Conservation (phyloP, 768 basidiomycete species). For the Rhizopogon vulgaris region DNA sequence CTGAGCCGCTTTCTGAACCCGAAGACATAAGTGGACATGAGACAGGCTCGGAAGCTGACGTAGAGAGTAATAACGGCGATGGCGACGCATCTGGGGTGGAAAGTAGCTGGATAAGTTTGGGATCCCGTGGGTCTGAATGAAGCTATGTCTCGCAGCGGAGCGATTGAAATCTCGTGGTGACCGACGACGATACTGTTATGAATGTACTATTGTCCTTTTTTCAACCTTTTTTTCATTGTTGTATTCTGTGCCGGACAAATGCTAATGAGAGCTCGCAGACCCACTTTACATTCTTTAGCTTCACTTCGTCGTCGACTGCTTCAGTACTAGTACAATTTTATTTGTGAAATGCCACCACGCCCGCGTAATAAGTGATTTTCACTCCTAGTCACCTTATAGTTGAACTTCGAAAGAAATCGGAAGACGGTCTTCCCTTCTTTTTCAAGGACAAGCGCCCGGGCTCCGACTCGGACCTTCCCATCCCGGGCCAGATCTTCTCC, state of each 20-base stretch:
- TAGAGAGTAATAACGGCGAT: conserved; percentile 57
- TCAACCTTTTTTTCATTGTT: neutral
- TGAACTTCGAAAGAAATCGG: too few relatives aligned
- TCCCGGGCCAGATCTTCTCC: too few relatives aligned
- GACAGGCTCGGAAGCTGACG: conserved; percentile 58
- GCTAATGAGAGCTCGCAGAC: neutral
- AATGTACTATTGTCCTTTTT: neutral
- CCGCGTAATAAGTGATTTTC: too few relatives aligned
- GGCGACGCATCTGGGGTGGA: conserved; percentile 43
- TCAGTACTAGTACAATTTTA: neutral
- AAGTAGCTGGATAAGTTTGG: conserved; percentile 69
- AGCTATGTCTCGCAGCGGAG: neutral
- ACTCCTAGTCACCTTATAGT: too few relatives aligned
- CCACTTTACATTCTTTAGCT: neutral
- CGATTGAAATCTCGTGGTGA: neutral
- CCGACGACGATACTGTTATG: neutral
- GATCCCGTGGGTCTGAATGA: conserved; percentile 18
- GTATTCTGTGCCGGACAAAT: neutral
- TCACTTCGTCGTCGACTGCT: neutral
- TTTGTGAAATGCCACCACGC: too few relatives aligned
- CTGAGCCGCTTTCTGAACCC: conserved; percentile 8
- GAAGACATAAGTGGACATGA: conserved; percentile 26
- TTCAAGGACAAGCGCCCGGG: too few relatives aligned
- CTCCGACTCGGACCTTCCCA: too few relatives aligned
- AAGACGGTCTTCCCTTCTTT: too few relatives aligned